Percentiles rank a stretch among this genome's conserved stretches.
Evolutionary conservation across 495 filamentous ascomycete species (phyloP).

Genomic region (Aspergillus coremiiformis): DNA sequence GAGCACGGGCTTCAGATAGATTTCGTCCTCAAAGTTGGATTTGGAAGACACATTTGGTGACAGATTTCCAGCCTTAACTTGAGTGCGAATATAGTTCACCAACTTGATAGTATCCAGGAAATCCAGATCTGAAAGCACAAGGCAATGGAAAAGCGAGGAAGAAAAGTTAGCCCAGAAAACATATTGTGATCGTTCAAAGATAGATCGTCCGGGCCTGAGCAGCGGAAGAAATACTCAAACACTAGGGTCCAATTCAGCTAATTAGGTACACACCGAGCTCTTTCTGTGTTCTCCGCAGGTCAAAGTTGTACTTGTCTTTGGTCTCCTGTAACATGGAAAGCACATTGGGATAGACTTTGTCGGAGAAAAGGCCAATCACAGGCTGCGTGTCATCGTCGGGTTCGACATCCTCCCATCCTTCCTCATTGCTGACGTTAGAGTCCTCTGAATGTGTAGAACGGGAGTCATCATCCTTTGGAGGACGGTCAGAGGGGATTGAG

Average conservation of each 20-base stretch:
- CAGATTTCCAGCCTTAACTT: slow-evolving; percentile 45
- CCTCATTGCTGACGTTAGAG: slow-evolving; percentile 50
- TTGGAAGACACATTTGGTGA: slow-evolving; percentile 49
- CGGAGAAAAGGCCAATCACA: slow-evolving; percentile 64
- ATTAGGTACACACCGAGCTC: slow-evolving; percentile 47
- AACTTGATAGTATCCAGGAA: slow-evolving; percentile 78
- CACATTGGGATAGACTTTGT: slow-evolving; percentile 57
- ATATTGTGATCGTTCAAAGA: not conserved
- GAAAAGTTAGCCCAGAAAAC: slow-evolving; percentile 16
- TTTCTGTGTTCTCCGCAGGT: slow-evolving; percentile 59
- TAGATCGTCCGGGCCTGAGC: slow-evolving; percentile 4
- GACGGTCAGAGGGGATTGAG: slow-evolving; percentile 14
- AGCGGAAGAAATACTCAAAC: slow-evolving; percentile 9
- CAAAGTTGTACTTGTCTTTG: slow-evolving; percentile 64
- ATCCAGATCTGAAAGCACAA: slow-evolving; percentile 52
- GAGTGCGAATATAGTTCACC: slow-evolving; percentile 69
- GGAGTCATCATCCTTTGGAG: slow-evolving; percentile 24
- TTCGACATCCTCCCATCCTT: slow-evolving; percentile 78
- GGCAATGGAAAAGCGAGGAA: slow-evolving; percentile 1
- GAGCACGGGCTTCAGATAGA: slow-evolving; percentile 73
- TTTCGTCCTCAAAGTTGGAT: slow-evolving; percentile 60
- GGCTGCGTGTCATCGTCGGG: slow-evolving; percentile 56
- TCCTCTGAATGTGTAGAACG: slow-evolving; percentile 33
- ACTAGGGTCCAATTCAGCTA: slow-evolving; percentile 6
- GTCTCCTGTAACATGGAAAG: slow-evolving; percentile 63